Percentiles rank a stretch among this genome's conserved stretches.
These are phyloP conservation scores for Colletotrichum horii DNA, from an alignment of 2,329 filamentous ascomycete genomes.

Conservation along the genomic window DNA sequence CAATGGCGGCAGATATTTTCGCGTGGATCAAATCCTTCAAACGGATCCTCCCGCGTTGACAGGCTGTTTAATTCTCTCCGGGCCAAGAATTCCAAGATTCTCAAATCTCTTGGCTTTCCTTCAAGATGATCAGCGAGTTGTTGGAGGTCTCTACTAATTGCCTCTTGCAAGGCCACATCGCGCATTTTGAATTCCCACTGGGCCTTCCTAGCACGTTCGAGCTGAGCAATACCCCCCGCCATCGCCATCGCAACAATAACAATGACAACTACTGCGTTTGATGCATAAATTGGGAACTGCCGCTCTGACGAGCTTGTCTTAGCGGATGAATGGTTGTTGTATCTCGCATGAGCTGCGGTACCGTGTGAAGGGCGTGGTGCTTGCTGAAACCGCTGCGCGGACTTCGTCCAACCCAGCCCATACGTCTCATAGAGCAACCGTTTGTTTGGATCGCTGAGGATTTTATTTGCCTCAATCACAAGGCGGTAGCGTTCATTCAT, in stretches of 20 bases:
- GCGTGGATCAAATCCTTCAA: background rate
- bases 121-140: background rate
- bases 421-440: slow-evolving; percentile 15
- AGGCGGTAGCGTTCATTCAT: slow-evolving; percentile 21
- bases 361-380: background rate
- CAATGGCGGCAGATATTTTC: background rate
- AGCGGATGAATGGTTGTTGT: background rate
- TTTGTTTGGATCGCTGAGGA: slow-evolving; percentile 18
- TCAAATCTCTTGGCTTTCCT: background rate
- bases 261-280: slow-evolving; percentile 18
- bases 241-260: slow-evolving; percentile 12
- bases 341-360: background rate
- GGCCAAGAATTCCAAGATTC: slow-evolving; percentile 2
- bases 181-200: background rate
- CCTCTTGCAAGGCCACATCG: background rate
- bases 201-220: background rate
- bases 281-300: slow-evolving; percentile 11
- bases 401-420: slow-evolving; percentile 4
- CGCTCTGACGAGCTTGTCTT: background rate
- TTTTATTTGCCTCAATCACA: slow-evolving; percentile 18
- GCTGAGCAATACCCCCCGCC: slow-evolving; percentile 3
- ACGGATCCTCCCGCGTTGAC: background rate
- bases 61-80: background rate
- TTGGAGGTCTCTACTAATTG: background rate
- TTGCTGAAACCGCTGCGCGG: background rate